Conservation (phyloP, 768 basidiomycete species). For the Calvatia gigantea region DNA sequence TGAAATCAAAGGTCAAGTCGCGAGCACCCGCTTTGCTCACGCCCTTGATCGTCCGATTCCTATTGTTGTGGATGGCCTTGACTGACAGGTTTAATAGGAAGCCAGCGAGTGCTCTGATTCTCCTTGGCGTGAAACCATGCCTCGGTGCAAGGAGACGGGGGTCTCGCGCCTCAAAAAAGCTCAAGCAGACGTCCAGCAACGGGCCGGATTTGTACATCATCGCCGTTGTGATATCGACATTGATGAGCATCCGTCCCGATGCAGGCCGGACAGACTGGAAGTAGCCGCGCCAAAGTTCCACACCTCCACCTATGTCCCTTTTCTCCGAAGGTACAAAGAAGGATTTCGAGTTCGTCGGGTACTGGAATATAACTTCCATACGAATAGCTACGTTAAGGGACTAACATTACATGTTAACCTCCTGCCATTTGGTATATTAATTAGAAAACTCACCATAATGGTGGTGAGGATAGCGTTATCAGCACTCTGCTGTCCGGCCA, state of each 20-base stretch:
- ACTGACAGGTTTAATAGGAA: constrained; percentile 37
- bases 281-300: constrained; percentile 76
- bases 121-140: constrained; percentile 48
- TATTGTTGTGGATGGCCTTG: constrained; percentile 33
- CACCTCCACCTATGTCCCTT: constrained; percentile 55
- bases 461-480: constrained; percentile 64
- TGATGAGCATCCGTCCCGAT: constrained; percentile 63
- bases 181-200: constrained; percentile 55
- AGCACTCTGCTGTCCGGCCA: constrained; percentile 59
- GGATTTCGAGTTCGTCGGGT: constrained; percentile 74
- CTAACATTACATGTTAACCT: constrained; percentile 28
- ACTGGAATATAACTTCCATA: constrained; percentile 67
- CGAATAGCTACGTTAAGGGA: constrained; percentile 79
- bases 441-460: constrained; percentile 46
- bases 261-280: constrained; percentile 79
- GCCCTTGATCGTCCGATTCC: constrained; percentile 51
- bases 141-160: constrained; percentile 29
- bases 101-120: constrained; percentile 40
- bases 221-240: constrained; percentile 79
- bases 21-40: constrained; percentile 52
- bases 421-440: background rate
- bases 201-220: constrained; percentile 71
- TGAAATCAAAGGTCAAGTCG: constrained; percentile 51
- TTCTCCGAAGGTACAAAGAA: constrained; percentile 67
- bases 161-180: constrained; percentile 37